phyloP scores from a whole-genome alignment of 2,329 filamentous ascomycete species.

The Lizonia empirigonia region DNA sequence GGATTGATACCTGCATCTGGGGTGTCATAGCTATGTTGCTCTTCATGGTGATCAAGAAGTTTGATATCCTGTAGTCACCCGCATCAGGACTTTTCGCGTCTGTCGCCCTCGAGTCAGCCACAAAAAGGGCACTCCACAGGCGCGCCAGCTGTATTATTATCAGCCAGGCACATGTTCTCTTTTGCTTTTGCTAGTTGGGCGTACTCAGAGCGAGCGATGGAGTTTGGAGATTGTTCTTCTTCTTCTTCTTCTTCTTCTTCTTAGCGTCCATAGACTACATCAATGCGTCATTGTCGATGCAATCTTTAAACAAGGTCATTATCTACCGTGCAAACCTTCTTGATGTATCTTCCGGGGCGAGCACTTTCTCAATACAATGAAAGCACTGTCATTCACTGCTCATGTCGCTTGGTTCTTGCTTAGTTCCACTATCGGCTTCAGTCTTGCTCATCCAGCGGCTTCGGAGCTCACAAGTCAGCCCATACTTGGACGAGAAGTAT shows the following conservation, averaged over 20 bases:
- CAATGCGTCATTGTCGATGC: no score
- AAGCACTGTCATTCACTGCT: no score
- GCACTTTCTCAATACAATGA: no score
- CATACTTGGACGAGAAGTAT: no score
- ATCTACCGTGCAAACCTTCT: no score
- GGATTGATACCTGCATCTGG: slow-evolving; percentile 82
- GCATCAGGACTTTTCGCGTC: neutral
- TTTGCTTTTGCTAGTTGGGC: neutral
- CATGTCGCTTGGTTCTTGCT: neutral
- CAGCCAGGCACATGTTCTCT: neutral
- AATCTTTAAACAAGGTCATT: no score
- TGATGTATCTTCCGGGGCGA: no score
- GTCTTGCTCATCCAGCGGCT: neutral
- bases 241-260: neutral
- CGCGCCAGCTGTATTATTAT: neutral
- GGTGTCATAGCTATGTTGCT: slow-evolving; percentile 72
- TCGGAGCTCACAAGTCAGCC: neutral
- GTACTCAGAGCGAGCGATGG: neutral
- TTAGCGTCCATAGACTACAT: no score
- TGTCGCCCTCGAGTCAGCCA: neutral
- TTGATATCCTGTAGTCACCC: slow-evolving; percentile 24
- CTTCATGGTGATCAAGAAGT: slow-evolving; percentile 67
- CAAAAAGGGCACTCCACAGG: neutral
- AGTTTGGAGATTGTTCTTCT: neutral
- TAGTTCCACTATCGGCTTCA: neutral